phyloP scores from a whole-genome alignment of 208 protist genomes.

The Acanthamoeba lugdunensis region DNA sequence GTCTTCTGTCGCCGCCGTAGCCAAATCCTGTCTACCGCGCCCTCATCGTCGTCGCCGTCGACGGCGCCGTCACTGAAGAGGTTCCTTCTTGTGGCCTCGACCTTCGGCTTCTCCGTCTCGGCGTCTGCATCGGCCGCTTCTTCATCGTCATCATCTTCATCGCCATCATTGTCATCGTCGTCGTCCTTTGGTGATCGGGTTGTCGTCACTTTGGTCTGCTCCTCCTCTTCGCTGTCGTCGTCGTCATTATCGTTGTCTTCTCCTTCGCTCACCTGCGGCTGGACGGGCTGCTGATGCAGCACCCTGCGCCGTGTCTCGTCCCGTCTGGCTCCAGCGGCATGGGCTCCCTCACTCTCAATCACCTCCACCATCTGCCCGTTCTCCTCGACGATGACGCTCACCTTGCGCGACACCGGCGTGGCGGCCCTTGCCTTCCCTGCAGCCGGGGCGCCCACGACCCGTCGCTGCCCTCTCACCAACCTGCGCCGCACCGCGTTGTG shows the following conservation, averaged over 20 bases:
- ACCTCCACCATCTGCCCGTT: conserved; percentile 25
- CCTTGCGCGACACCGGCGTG: background rate
- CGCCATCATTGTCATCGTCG: too few relatives aligned
- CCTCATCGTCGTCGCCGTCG: too few relatives aligned
- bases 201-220: too few relatives aligned
- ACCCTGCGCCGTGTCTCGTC: too few relatives aligned
- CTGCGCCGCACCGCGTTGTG: background rate
- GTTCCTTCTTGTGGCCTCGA: too few relatives aligned
- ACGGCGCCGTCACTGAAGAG: too few relatives aligned
- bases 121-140: background rate
- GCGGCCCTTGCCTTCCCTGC: too few relatives aligned
- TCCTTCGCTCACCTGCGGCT: background rate
- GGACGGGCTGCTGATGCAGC: too few relatives aligned
- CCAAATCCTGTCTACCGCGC: too few relatives aligned
- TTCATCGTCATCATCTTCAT: too few relatives aligned
- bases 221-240: too few relatives aligned
- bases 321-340: background rate
- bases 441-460: background rate
- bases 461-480: background rate
- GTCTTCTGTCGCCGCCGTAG: background rate
- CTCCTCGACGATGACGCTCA: conserved; percentile 17
- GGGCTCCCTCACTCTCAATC: conserved; percentile 17
- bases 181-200: too few relatives aligned
- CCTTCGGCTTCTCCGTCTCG: background rate
- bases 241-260: background rate